These are phyloP conservation scores for Candida rishiriensis DNA, from an alignment of 805 yeast genomes.

Conservation along the genomic window DNA sequence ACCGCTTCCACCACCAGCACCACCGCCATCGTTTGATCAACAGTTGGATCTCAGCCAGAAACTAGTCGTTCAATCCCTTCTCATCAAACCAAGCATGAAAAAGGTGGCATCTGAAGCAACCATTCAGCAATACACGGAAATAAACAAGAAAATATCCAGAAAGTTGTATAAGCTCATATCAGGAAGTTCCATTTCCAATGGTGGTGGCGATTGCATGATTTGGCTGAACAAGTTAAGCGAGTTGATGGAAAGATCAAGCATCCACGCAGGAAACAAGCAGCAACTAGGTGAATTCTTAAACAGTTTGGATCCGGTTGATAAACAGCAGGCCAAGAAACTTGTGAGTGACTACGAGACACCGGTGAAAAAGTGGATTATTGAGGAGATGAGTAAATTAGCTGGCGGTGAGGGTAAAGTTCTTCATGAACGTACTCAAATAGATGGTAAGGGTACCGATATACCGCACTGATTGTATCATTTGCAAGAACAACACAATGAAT, in stretches of 20 bases:
- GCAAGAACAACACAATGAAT: not conserved
- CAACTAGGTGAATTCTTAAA: conserved; percentile 12
- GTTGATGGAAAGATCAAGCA: conserved; percentile 26
- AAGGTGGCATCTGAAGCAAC: conserved; percentile 28
- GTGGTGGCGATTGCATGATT: conserved; percentile 8
- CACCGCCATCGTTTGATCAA: not conserved
- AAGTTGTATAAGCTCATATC: conserved; percentile 39
- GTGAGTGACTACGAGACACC: not conserved
- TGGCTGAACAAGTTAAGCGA: conserved; percentile 27
- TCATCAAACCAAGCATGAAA: conserved; percentile 50
- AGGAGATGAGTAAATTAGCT: no score
- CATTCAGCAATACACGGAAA: conserved; percentile 41
- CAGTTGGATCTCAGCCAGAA: conserved; percentile 39
- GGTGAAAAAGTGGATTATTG: not conserved
- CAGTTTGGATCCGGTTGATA: conserved; percentile 10
- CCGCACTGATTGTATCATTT: not conserved
- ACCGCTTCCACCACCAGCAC: not conserved
- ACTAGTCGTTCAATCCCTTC: conserved; percentile 46
- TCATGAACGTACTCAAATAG: not conserved
- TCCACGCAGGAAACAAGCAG: conserved; percentile 6
- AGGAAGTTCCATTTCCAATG: not conserved
- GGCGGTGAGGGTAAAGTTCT: no score
- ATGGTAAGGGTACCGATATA: not conserved
- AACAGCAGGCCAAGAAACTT: not conserved
- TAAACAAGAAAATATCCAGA: conserved; percentile 62